Base-by-base conservation (phyloP, 2,329 filamentous ascomycete genomes). In the Cadophora sp. region DNA sequence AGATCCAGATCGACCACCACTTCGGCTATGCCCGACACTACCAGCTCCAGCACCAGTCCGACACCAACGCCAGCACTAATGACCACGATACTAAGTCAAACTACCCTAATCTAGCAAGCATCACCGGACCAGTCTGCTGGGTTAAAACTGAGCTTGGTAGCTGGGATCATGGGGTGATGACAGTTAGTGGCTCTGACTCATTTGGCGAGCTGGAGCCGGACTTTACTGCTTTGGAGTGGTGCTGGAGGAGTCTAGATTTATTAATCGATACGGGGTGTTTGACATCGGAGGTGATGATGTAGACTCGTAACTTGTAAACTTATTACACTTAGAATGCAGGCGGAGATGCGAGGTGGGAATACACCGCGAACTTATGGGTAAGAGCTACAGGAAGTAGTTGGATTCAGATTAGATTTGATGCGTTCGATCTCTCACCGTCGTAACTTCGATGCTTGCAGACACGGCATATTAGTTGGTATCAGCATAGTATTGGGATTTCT, bases 1-100 rank as follows among this genome's bases (percentile, higher is more conserved):
- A 59, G 56, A 59, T 26, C 34, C 31, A 4, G 9, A 43, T 59
- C 34, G 56, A 40, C 12, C 34, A 12, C 34, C 14, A 9, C 56
- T 59, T 40, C 56, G 56, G 56, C 14, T 40, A 40, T 27, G 56
- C 56, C 56, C 56, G 56, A 59, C 34, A 26, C 56, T 59, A 22
- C 43, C 43, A 48, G 43, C 12, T 9, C 43, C 43, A 48, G 40
- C 40, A 6, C 40, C 11, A 43, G 40, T 53, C 27, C 26, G 12
- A 27, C 27, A 55, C 51, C 29, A 19, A 7, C 29, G 14, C 27
- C 29, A 58, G 14, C n/a, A 37, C 29, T 16, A 26, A 40, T 22
- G 5, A 4, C 56, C 1, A 24, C 34, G 22, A 43, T 14, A 40
- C 31, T 4, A 43, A 3, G 22, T 9, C 4, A 26, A 19, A 43